phyloP scores from a whole-genome alignment of 2,329 filamentous ascomycete species.

The Colletotrichum tamarilloi region DNA sequence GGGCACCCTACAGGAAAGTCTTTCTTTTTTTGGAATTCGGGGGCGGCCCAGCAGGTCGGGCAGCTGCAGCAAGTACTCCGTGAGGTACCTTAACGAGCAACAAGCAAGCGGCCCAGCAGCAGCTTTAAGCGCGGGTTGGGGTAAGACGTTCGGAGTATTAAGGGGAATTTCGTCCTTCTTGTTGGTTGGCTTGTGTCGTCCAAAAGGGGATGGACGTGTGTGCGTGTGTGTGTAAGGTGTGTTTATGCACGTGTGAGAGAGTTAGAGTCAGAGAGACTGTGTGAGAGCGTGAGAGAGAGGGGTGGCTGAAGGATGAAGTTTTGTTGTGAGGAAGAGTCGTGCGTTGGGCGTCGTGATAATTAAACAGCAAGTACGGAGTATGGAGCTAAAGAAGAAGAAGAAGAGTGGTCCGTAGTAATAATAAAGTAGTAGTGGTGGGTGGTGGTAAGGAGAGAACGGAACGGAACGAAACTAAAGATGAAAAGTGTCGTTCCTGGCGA shows the following conservation, averaged over 20 bases:
- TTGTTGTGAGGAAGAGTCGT: not conserved
- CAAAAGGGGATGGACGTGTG: not conserved
- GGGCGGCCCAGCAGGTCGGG: slow-evolving; percentile 17
- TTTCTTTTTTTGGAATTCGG: slow-evolving; percentile 28
- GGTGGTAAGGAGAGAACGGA: not conserved
- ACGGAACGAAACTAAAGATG: not conserved
- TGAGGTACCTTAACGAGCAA: not conserved
- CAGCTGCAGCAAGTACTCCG: slow-evolving; percentile 11
- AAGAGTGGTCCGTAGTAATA: not conserved
- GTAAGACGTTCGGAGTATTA: slow-evolving; percentile 1
- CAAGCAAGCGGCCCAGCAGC: not conserved
- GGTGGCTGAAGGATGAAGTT: not conserved
- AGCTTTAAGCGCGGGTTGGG: slow-evolving; percentile 3
- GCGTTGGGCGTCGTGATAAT: not conserved
- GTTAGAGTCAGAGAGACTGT: not conserved
- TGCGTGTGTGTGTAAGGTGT: not conserved
- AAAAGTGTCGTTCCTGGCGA: slow-evolving; percentile 16
- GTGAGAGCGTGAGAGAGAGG: not conserved
- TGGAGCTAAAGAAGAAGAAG: no score
- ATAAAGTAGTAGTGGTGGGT: not conserved
- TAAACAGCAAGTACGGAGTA: not conserved
- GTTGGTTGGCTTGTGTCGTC: not conserved
- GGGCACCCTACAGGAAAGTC: slow-evolving; percentile 24
- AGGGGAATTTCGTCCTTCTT: not conserved
- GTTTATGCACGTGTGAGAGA: not conserved